phyloP scores from a whole-genome alignment of 176 grass and related monocot genomes.

The Eleusine coracana region DNA sequence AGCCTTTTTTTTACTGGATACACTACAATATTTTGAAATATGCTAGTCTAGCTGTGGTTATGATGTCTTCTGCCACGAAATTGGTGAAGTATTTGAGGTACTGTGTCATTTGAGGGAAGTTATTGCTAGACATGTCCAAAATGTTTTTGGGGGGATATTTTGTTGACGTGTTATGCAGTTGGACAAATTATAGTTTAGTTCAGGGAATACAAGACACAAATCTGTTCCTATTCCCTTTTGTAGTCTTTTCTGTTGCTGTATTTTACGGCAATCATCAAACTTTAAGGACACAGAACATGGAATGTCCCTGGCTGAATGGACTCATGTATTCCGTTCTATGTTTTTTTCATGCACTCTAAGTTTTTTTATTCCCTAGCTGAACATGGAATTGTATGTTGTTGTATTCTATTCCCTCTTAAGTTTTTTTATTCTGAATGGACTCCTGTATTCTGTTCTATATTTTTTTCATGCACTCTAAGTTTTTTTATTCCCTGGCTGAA shows the following conservation, averaged over 20 bases:
- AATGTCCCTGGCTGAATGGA: neutral
- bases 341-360: too few species aligned
- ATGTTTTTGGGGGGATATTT: neutral
- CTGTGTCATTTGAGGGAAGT: neutral
- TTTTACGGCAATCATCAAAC: neutral
- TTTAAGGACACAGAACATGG: neutral
- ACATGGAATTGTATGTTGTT: too few species aligned
- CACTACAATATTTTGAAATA: neutral
- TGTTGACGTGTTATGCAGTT: neutral
- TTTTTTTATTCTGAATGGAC: too few species aligned
- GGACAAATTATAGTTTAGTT: constrained; percentile 6
- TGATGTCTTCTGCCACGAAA: neutral
- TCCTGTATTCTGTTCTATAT: too few species aligned
- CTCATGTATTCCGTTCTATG: too few species aligned
- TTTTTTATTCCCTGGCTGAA: too few species aligned
- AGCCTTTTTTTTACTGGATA: constrained; percentile 10
- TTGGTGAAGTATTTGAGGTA: neutral
- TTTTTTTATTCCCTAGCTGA: too few species aligned
- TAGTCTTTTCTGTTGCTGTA: neutral
- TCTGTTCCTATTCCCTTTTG: neutral
- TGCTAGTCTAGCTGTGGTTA: neutral
- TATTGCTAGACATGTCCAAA: neutral
- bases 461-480: too few species aligned
- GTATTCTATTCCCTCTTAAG: too few species aligned
- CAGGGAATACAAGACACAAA: neutral